Evolutionary conservation across 176 grass and related monocot genomes (phyloP).

Genomic region (Phyllostachys edulis): DNA sequence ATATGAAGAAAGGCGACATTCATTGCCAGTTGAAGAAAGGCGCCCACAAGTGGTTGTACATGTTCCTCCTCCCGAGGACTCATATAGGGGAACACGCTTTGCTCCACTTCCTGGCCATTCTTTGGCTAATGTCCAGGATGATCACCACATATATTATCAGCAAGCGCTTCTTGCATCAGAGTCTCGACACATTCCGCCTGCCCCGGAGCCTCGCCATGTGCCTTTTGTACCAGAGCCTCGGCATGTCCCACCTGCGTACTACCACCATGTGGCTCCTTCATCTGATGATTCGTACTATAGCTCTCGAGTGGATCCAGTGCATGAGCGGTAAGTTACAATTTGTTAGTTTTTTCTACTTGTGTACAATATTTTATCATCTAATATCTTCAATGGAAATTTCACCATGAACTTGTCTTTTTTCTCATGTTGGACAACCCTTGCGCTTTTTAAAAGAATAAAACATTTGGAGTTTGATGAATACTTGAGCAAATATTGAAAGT

Average conservation of each 20-base stretch:
- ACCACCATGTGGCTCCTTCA: conserved; percentile 33
- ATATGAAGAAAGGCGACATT: conserved; percentile 31
- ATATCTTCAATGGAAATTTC: background rate
- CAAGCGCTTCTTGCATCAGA: conserved; percentile 25
- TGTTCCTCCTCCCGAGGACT: conserved; percentile 40
- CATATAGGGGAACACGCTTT: conserved; percentile 36
- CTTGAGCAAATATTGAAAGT: background rate
- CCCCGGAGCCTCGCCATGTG: background rate
- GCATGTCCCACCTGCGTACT: conserved; percentile 42
- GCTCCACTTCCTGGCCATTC: conserved; percentile 34
- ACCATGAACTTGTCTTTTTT: background rate
- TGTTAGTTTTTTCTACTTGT: background rate
- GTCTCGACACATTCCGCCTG: background rate
- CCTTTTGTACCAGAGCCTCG: conserved; percentile 35
- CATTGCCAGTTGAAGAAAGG: conserved; percentile 38
- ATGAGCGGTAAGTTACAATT: conserved; percentile 42
- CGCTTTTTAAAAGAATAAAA: background rate
- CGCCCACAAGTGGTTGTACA: conserved; percentile 22
- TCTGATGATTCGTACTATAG: conserved; percentile 52
- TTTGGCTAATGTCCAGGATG: conserved; percentile 32
- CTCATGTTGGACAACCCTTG: background rate
- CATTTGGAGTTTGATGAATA: background rate
- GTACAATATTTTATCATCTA: background rate
- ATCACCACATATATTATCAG: conserved; percentile 35
- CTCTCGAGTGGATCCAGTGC: conserved; percentile 30